Base-by-base conservation (phyloP, 1,284 basidiomycete species). In the Ceratobasidium theobromae region DNA sequence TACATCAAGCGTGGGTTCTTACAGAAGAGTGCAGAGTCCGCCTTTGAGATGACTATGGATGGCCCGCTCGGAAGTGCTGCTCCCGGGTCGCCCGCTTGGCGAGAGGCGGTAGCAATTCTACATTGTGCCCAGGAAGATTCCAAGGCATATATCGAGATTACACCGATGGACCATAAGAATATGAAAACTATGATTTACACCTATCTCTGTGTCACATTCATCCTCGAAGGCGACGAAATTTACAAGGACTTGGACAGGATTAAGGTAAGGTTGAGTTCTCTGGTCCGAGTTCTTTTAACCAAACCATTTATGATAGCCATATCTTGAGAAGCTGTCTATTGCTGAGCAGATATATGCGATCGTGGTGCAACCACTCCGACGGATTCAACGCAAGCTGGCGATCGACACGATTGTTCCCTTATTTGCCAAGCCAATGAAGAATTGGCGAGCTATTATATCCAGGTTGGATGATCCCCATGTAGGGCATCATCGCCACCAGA, bases 141-240 rank as follows among this genome's bases (percentile, higher is more conserved):
- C 27, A 64, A 35, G 49, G 60, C 48, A 6, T 64, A 64, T 40
- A 64, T 64, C 35, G 60, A 64, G 18, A 64, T 64, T 48, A 64
- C 60, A 16, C 35, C 60, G 25, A 53, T 64, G 60, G 60, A 64
- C 25, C 60, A 64, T 18, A 53, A 30, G 40, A 64, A 64, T 32
- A 27, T 64, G 27, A 64, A 64, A 25, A 64, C 60, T n/a, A 28
- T 45, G 28, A 53, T 64, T n/a, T 64, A 64, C 33, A 53, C 35
- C 11, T 64, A 64, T 25, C 35, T 64, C 8, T 38, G 49, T 41
- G 9, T 64, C 25, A 43, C 60, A 3, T 33, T 64, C 16, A 21
- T 64, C 11, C 40, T 64, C 25, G 60, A 64, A n/a, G 60, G 60
- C 2, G 60, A 64, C 18, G 23, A 40, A 6, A 51, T 64, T n/a